phyloP scores from a whole-genome alignment of 345 rosid genomes.

The thale cress (Arabidopsis thaliana) region DNA sequence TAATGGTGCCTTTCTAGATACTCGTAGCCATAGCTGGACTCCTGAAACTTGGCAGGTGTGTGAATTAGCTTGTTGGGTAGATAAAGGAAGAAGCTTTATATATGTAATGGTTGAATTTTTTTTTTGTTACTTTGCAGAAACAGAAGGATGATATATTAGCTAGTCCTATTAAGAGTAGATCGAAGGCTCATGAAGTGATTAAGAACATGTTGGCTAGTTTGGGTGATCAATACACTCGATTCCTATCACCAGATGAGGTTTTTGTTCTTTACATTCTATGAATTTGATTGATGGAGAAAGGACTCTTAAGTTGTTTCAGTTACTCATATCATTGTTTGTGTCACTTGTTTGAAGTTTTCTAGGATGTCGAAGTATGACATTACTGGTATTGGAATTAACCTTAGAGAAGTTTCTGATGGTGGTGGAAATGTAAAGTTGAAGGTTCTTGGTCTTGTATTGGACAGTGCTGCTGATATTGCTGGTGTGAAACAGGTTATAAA shows the following conservation, averaged over 20 bases:
- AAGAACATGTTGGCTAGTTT: constrained; percentile 77
- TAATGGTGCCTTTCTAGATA: constrained; percentile 67
- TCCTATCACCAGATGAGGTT: constrained; percentile 89
- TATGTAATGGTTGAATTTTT: constrained; percentile 18
- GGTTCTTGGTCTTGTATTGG: constrained; percentile 81
- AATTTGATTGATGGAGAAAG: constrained; percentile 28
- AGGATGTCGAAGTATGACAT: constrained; percentile 97
- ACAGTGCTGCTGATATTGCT: constrained; percentile 87
- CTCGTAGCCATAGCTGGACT: constrained; percentile 66
- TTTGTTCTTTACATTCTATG: constrained; percentile 5
- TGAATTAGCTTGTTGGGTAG: constrained; percentile 10
- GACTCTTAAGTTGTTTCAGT: constrained; percentile 8
- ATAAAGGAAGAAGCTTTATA: constrained; percentile 22
- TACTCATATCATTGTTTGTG: constrained; percentile 39
- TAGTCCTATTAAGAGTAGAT: constrained; percentile 65
- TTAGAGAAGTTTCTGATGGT: constrained; percentile 82
- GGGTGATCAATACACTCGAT: constrained; percentile 92
- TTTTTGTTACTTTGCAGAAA: constrained; percentile 51
- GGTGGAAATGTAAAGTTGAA: constrained; percentile 70
- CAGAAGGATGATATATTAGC: constrained; percentile 65
- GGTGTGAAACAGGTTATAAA: constrained; percentile 82
- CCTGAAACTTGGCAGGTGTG: constrained; percentile 72
- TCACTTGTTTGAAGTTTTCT: constrained; percentile 69
- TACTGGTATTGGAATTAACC: constrained; percentile 89
- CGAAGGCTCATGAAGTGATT: constrained; percentile 83